Base-by-base conservation (phyloP, 495 filamentous ascomycete genomes). In the Amphirosellinia nigrospora region DNA sequence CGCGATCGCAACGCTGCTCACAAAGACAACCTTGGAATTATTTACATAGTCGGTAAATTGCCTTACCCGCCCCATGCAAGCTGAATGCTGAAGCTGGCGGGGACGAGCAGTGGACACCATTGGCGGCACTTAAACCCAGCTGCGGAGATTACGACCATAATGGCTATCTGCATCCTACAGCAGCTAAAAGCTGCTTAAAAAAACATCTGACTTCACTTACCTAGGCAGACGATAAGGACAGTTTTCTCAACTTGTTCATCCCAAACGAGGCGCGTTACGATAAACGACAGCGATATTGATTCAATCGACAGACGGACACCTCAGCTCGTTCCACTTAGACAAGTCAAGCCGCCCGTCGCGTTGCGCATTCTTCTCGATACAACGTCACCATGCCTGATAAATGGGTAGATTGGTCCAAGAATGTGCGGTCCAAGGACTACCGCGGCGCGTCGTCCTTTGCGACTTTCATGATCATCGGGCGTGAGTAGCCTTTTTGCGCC, bases 401-500 rank as follows among this genome's bases (percentile, higher is more conserved):
- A 68, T 85, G 80, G 80, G 81, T 85, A 66, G 83, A 85, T 73
- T 84, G 82, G 82, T 77, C 75, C 58, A 86, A 86, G 76, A 84
- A 78, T 60, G 82, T 81, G 43, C 75, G 77, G 73, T 85, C 83
- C 38, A 79, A 79, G 71, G 74, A 84, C 79, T 86, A 86, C 71
- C 80, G 81, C 36, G 85, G 83, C 43, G 82, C 84, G 10, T 71
- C 77, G 62, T 86, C 84, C 21, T 98, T 98, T 75, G 94, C 93
- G 80, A 98, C 95, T 56, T 97, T 97, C 80, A 88, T 98, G 71
- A 97, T 98, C 79, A 90, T 98, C 72, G 94, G 94, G 77, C 94
- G 95, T 97, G 85, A 74, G 91, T 86, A 55, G 59, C 60, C 43
- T 50, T 39, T 38, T 39, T 58, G 38, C 46, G n/a, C 43, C 39